Base-by-base conservation (phyloP, 306 rosid genomes). In the Rubus parviflorus region DNA sequence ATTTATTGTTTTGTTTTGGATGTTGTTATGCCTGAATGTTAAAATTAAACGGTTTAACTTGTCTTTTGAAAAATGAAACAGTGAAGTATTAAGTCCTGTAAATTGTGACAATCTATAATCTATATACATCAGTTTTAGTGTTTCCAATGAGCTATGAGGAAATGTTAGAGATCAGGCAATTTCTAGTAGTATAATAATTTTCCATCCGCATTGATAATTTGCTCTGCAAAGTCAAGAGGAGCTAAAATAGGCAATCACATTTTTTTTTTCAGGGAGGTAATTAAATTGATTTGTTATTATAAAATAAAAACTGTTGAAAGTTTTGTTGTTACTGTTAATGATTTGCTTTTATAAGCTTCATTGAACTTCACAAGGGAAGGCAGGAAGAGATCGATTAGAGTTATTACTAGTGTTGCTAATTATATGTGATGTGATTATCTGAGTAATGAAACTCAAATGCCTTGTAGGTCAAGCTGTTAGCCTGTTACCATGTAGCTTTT, bases 401-500 rank as follows among this genome's bases (percentile, higher is more conserved):
- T 12, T 19, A 66, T 66, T 22, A 68, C 13, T 43, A 10, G n/a
- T 20, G 38, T 43, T 45, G 53, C 53, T 8, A 20, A 20, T 68
- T 13, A 43, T 68, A 42, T n/a, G 38, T 43, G n/a, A 19, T n/a
- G 25, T 64, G 51, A n/a, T 9, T 66, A 10, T 66, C 51, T 42
- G 15, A 22, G 35, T 68, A 68, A 13, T 45, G 54, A 68, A 45
- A 42, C 51, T 35, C 49, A 43, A 6, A 56, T 73, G 53, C 67
- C 4, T 8, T 76, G 38, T 51, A 12, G 37, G 63, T 66, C 73
- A 17, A 56, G 35, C 10, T 45, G 15, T 38, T 73, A 45, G 69
- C 78, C 35, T 30, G 35, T 30, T 30, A 75, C 37, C 48, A 38
- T 52, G 30, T 64, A 70, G 75, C 85, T 81, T 67, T 68, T 64